Conservation (phyloP, 1,139 yeast species). For the Zygotorulaspora mrakii region DNA sequence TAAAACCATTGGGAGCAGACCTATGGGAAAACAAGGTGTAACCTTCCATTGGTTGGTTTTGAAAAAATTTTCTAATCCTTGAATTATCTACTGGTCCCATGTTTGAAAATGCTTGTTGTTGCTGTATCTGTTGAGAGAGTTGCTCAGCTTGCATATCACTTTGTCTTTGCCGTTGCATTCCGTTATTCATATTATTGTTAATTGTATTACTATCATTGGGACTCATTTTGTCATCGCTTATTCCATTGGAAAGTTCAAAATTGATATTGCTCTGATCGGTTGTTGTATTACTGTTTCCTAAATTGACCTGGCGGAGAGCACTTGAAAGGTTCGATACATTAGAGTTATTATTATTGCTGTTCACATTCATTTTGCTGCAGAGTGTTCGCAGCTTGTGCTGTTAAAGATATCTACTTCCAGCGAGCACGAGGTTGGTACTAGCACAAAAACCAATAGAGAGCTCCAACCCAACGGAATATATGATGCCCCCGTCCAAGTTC, state of each 20-base stretch:
- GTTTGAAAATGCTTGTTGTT: slow-evolving; percentile 17
- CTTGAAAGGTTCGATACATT: slow-evolving; percentile 33
- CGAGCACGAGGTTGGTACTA: neutral
- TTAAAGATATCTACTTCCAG: neutral
- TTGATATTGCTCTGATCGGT: slow-evolving; percentile 29
- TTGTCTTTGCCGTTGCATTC: slow-evolving; percentile 17
- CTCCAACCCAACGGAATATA: neutral
- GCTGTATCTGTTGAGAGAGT: slow-evolving; percentile 22
- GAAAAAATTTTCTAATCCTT: slow-evolving; percentile 71
- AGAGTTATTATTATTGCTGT: slow-evolving; percentile 9
- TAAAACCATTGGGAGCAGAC: slow-evolving; percentile 95
- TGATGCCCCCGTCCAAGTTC: too few species aligned
- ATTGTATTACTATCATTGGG: slow-evolving; percentile 8
- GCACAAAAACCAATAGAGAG: neutral
- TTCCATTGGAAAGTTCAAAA: slow-evolving; percentile 20
- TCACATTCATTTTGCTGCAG: slow-evolving; percentile 6
- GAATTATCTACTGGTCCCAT: slow-evolving; percentile 34
- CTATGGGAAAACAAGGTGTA: slow-evolving; percentile 85
- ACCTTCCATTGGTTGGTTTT: slow-evolving; percentile 77
- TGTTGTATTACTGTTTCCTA: slow-evolving; percentile 28
- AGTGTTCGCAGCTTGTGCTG: neutral
- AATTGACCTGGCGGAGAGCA: slow-evolving; percentile 34
- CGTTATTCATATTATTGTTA: slow-evolving; percentile 16
- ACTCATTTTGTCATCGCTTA: slow-evolving; percentile 14
- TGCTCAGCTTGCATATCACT: slow-evolving; percentile 20